Evolutionary conservation across 768 basidiomycete species (phyloP).

Genomic region (Auriscalpium vulgare): DNA sequence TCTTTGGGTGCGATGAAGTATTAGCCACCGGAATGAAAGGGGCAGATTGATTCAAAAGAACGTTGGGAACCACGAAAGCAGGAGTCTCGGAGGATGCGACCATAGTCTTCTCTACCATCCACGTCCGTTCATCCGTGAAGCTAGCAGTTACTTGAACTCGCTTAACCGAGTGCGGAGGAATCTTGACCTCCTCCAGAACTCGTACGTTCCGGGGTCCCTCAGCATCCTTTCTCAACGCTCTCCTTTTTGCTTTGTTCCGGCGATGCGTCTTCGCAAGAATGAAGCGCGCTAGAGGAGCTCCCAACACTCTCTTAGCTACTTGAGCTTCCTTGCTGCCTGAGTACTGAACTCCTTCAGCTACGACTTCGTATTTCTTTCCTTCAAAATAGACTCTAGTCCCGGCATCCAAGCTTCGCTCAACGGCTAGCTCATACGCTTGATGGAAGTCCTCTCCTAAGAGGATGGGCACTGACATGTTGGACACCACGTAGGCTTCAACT

Average conservation of each 20-base stretch:
- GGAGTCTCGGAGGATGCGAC: not conserved
- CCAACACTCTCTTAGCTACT: not conserved
- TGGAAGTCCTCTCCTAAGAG: conserved; percentile 19
- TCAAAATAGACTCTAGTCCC: conserved; percentile 12
- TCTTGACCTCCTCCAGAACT: not conserved
- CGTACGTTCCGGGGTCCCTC: not conserved
- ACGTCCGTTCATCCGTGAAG: not conserved
- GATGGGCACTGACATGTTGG: conserved; percentile 17
- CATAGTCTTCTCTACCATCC: not conserved
- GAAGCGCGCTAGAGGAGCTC: not conserved
- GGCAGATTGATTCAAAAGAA: not conserved
- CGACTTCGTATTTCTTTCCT: conserved; percentile 2
- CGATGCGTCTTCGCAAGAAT: not conserved
- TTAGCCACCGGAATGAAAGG: not conserved
- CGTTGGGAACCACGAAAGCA: not conserved
- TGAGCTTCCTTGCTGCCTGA: not conserved
- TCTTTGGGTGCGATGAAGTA: not conserved
- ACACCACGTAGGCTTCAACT: conserved; percentile 15
- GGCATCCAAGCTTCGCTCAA: conserved; percentile 13
- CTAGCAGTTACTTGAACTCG: not conserved
- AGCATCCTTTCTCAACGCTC: not conserved
- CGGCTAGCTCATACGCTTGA: conserved; percentile 25
- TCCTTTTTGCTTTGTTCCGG: not conserved
- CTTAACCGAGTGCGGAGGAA: not conserved
- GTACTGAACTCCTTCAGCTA: not conserved